Percentiles rank a stretch among this genome's conserved stretches.
Conservation (phyloP, 257 asterid species). For the Capsicum baccatum region DNA sequence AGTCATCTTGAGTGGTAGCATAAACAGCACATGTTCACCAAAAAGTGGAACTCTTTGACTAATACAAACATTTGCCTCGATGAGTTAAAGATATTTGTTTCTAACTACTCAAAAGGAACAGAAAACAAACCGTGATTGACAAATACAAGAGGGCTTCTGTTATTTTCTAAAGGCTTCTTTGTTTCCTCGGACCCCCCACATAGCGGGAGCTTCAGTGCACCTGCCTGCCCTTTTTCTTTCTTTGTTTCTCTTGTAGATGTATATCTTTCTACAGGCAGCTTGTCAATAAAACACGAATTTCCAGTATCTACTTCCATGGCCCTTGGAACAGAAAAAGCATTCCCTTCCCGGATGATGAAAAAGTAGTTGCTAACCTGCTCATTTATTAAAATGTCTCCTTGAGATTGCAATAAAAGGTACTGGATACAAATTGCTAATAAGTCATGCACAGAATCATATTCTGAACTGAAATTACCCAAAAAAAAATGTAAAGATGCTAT, state of each 20-base stretch:
- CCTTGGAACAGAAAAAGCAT: slow-evolving; percentile 49
- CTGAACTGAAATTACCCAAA: not conserved
- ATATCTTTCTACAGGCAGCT: slow-evolving; percentile 51
- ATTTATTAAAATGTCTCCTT: slow-evolving; percentile 33
- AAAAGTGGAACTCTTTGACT: not conserved
- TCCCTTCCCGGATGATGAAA: slow-evolving; percentile 41
- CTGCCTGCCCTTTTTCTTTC: not conserved
- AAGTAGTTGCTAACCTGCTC: slow-evolving; percentile 27
- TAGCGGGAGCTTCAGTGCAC: too few species aligned
- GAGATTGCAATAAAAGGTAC: slow-evolving; percentile 28
- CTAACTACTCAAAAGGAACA: slow-evolving; percentile 6
- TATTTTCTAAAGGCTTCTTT: slow-evolving; percentile 54
- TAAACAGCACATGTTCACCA: not conserved
- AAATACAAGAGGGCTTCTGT: slow-evolving; percentile 45
- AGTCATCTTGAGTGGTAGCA: not conserved
- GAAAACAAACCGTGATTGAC: slow-evolving; percentile 67
- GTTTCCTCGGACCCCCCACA: slow-evolving; percentile 28
- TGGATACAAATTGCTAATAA: not conserved
- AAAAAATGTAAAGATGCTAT: not conserved
- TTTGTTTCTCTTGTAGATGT: slow-evolving; percentile 45
- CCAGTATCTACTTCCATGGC: slow-evolving; percentile 55
- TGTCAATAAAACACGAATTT: slow-evolving; percentile 53
- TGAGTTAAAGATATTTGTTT: not conserved
- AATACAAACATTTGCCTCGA: not conserved
- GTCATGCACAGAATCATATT: not conserved